Evolutionary conservation across 2,329 filamentous ascomycete genomes (phyloP), one percentile per base, ranked within the genome.

Genomic region (Aureobasidium sp.): DNA sequence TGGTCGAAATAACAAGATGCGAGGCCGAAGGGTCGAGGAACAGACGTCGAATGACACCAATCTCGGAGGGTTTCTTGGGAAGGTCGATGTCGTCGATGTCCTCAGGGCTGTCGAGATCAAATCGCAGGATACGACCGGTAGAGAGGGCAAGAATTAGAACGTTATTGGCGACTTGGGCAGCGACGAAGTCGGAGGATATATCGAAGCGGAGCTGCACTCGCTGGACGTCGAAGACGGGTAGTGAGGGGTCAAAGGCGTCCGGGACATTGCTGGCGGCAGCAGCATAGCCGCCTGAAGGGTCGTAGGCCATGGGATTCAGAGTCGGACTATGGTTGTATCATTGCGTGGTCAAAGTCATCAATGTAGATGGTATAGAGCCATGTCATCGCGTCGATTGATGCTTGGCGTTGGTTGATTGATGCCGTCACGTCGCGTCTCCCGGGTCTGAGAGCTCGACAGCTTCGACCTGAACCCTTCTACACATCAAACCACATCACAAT

Each of bases 1-100:
- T 88, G 3, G 94, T 99, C 72, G 89, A 91, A 67, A 99, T 86
- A 66, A 99, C 84, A 31, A 99, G 81, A 77, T 99, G 94, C 6
- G 91, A 97, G 31, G 94, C 94, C 12, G 93, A 96, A 31, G 94
- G 93, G 71, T 99, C 94, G 71, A 99, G 88, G 77, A 99, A 99
- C 84, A 99, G 91, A 78, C 89, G 90, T 68, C 89, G 87, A 71
- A 99, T 97, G 58, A 96, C 84, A 67, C 94, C 94, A 63, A 94
- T 84, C 74, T 99, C 93, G 40, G 90, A 88, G 17, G 90, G 85
- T 70, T 93, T 94, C 78, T 95, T 96, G 40, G 94, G 94, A 8
- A 99, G 85, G 74, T 99, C 94, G 73, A 99, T 96, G 76, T 99
- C 75, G 77, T 99, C 94, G 70, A 99, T 97, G 74, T 99, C 94